phyloP scores from a whole-genome alignment of 495 filamentous ascomycete genomes.

The Amphirosellinia nigrospora region DNA sequence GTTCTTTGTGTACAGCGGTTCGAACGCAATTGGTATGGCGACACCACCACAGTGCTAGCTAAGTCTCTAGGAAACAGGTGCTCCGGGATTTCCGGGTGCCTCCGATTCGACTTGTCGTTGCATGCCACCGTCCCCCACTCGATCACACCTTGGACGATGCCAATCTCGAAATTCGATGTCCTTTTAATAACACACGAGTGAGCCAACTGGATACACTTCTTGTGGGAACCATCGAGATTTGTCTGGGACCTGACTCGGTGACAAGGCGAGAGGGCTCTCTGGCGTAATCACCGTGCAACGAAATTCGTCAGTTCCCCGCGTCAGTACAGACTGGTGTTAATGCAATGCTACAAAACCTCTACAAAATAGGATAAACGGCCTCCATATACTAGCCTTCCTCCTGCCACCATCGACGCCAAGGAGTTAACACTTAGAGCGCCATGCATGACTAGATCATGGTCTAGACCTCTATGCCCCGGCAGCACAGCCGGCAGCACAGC shows the following conservation, averaged over 20 bases:
- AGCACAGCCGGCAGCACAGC: not conserved
- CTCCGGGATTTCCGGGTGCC: not conserved
- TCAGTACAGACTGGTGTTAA: not conserved
- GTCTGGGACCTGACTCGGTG: not conserved
- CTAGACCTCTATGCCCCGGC: not conserved
- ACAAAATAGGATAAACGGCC: not conserved
- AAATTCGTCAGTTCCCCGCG: not conserved
- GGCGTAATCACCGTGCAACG: not conserved
- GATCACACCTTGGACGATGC: not conserved
- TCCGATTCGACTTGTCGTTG: not conserved
- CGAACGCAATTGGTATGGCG: not conserved
- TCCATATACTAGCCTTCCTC: not conserved
- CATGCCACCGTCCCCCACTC: not conserved
- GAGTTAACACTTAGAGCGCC: not conserved
- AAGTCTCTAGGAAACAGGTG: not conserved
- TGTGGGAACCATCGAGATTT: not conserved
- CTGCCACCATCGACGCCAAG: not conserved
- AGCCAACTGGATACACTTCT: not conserved
- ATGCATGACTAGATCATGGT: not conserved
- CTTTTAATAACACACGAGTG: not conserved
- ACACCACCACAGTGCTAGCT: not conserved
- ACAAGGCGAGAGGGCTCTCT: not conserved
- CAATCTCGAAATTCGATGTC: not conserved
- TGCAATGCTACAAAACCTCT: not conserved
- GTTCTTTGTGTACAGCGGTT: not conserved